phyloP scores from a whole-genome alignment of 2,329 filamentous ascomycete species.

The Fusarium protoensiforme region DNA sequence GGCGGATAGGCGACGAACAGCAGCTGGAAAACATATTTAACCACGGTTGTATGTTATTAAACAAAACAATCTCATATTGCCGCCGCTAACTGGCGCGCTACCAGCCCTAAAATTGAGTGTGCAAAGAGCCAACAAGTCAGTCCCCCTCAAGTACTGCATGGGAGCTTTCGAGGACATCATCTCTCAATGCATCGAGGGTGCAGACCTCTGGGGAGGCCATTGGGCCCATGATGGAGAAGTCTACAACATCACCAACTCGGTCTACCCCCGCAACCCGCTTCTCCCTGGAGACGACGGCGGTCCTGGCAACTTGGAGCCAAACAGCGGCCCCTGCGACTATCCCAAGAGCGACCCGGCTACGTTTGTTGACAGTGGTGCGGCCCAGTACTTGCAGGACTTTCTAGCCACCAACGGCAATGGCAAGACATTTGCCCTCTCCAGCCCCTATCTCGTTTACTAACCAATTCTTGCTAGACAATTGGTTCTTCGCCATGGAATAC shows the following conservation, averaged over 20 bases:
- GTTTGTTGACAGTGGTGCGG: neutral
- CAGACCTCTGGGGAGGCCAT: neutral
- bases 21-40: neutral
- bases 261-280: neutral
- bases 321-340: neutral
- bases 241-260: neutral
- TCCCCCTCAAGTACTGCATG: neutral
- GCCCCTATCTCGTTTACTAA: neutral
- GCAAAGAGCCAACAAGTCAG: neutral
- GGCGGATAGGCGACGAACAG: neutral
- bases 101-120: neutral
- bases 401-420: neutral
- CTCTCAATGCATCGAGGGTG: neutral
- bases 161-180: neutral
- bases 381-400: neutral
- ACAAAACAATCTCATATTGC: neutral
- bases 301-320: neutral
- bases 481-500: neutral
- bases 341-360: neutral
- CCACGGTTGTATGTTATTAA: neutral
- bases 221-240: neutral
- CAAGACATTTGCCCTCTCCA: neutral
- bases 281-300: neutral
- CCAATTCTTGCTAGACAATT: neutral
- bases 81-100: neutral